phyloP scores from a whole-genome alignment of 768 basidiomycete species.

The Neoboletus brunneissimus region DNA sequence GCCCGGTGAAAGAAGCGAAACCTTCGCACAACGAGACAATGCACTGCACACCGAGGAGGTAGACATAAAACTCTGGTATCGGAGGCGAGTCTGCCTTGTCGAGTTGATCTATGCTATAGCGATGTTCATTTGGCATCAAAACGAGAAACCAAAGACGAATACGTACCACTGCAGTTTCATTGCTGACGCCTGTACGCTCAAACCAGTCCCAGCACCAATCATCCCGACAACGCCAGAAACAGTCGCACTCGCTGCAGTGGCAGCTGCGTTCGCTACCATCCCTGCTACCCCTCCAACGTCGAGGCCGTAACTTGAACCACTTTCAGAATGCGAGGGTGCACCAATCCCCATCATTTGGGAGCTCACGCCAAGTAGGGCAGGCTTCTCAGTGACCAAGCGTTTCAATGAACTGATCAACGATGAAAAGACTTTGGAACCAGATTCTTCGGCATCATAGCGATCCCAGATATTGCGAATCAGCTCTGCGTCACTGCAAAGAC shows the following conservation, averaged over 20 bases:
- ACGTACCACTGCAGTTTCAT: slow-evolving; percentile 92
- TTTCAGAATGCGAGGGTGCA: slow-evolving; percentile 38
- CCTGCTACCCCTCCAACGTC: slow-evolving; percentile 73
- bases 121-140: background rate
- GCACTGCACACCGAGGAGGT: slow-evolving; percentile 88
- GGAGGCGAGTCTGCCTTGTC: slow-evolving; percentile 95
- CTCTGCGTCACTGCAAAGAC: slow-evolving; percentile 76
- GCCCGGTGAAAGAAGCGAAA: too few relatives aligned
- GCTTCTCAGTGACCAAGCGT: slow-evolving; percentile 85
- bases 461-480: slow-evolving; percentile 78
- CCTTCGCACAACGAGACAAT: slow-evolving; percentile 85
- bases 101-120: slow-evolving; percentile 86
- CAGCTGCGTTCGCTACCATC: slow-evolving; percentile 79
- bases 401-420: slow-evolving; percentile 81
- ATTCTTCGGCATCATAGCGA: slow-evolving; percentile 62
- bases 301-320: slow-evolving; percentile 44
- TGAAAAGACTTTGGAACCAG: slow-evolving; percentile 68
- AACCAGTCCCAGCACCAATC: slow-evolving; percentile 66
- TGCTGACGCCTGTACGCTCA: slow-evolving; percentile 68
- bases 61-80: slow-evolving; percentile 92
- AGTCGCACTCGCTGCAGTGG: slow-evolving; percentile 77
- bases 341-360: slow-evolving; percentile 83
- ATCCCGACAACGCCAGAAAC: slow-evolving; percentile 84
- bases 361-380: slow-evolving; percentile 73
- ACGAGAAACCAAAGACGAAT: background rate